Evolutionary conservation across 2,329 filamentous ascomycete genomes (phyloP).

Genomic region (Phyllosticta citrichinensis): DNA sequence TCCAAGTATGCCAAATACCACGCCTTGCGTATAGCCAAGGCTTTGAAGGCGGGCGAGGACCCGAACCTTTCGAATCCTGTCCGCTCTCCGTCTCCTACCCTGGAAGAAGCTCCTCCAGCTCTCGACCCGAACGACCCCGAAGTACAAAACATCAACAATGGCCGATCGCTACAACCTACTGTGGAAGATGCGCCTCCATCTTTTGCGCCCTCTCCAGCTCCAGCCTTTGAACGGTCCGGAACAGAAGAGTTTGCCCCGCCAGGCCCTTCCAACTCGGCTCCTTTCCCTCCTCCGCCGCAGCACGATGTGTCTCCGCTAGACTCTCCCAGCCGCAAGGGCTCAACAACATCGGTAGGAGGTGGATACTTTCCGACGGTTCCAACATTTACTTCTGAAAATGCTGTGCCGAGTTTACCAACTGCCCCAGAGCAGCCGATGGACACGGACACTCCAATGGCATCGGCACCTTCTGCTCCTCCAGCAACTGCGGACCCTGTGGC

Average conservation of each 20-base stretch:
- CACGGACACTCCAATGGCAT: slow-evolving; percentile 16
- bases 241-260: slow-evolving; percentile 28
- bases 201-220: slow-evolving; percentile 36
- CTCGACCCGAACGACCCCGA: slow-evolving; percentile 58
- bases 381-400: slow-evolving; percentile 31
- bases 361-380: slow-evolving; percentile 50
- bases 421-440: slow-evolving; percentile 21
- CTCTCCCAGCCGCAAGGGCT: slow-evolving; percentile 30
- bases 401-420: slow-evolving; percentile 26
- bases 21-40: slow-evolving; percentile 79
- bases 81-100: slow-evolving; percentile 42
- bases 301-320: slow-evolving; percentile 43
- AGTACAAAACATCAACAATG: slow-evolving; percentile 43
- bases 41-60: slow-evolving; percentile 80
- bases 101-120: slow-evolving; percentile 33
- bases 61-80: slow-evolving; percentile 81
- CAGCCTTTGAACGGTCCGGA: slow-evolving; percentile 20
- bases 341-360: slow-evolving; percentile 32
- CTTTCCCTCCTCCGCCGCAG: slow-evolving; percentile 18
- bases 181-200: slow-evolving; percentile 54
- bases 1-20: slow-evolving; percentile 97
- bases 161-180: slow-evolving; percentile 36
- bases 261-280: slow-evolving; percentile 26
- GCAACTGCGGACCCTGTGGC: slow-evolving; percentile 13
- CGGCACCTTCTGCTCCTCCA: slow-evolving; percentile 15